A percentile compares a stretch with the other conserved stretches of the same genome.
These are phyloP conservation scores for Potentilla sterilis DNA, from an alignment of 306 rosid genomes.

Conservation along the genomic window DNA sequence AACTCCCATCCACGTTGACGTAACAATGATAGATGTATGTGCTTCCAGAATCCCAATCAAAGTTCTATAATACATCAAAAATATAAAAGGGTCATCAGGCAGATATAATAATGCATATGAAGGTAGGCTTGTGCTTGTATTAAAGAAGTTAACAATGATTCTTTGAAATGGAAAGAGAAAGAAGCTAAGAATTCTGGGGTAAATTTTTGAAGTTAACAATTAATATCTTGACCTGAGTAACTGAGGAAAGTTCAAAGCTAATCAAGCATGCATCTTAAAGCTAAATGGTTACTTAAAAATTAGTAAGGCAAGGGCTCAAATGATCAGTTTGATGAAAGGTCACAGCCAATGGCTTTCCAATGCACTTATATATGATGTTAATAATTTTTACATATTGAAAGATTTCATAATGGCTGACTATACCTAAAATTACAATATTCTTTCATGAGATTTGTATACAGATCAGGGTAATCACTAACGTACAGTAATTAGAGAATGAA, in stretches of 20 bases:
- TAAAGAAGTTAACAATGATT: neutral
- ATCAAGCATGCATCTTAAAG: neutral
- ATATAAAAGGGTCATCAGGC: conserved; percentile 2
- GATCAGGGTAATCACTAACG: neutral
- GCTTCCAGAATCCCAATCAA: conserved; percentile 58
- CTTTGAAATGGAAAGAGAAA: neutral
- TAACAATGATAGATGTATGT: conserved; percentile 55
- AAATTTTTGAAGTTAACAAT: neutral
- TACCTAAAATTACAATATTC: neutral
- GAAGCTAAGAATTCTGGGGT: neutral
- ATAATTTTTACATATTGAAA: neutral
- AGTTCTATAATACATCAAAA: conserved; percentile 39
- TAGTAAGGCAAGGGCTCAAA: neutral
- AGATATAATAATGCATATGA: neutral
- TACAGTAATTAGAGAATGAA: conserved; percentile 2
- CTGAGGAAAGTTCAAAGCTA: neutral
- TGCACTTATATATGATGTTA: neutral
- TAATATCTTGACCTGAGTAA: neutral
- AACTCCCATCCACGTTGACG: conserved; percentile 49
- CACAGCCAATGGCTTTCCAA: neutral
- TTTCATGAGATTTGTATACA: neutral
- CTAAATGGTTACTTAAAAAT: neutral
- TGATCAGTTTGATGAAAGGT: neutral
- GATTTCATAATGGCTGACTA: neutral
- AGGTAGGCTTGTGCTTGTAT: neutral